Conservation (phyloP, 179 eudicot species). For the Silene coronaria region DNA sequence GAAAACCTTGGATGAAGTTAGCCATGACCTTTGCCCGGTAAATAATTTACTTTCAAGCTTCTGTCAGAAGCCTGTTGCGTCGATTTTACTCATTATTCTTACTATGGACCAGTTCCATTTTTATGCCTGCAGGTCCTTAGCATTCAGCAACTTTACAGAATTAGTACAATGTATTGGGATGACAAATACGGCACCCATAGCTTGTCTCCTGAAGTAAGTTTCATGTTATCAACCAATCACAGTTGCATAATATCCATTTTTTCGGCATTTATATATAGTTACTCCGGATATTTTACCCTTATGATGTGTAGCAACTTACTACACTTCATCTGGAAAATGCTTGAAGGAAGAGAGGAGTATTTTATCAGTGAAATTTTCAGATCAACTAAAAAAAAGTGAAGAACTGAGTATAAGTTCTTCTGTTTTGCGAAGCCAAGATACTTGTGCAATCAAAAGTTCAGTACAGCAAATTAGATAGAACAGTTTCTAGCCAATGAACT, state of each 20-base stretch:
- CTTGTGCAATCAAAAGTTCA: neutral
- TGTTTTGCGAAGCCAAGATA: neutral
- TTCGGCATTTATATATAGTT: neutral
- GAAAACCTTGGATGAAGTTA: slow-evolving; percentile 82
- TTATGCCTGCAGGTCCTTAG: slow-evolving; percentile 60
- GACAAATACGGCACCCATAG: slow-evolving; percentile 96
- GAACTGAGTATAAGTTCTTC: neutral
- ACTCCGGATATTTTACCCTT: neutral
- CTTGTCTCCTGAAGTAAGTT: slow-evolving; percentile 73
- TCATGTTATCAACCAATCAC: neutral
- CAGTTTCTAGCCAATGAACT: neutral
- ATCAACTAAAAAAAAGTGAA: neutral
- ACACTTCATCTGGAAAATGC: neutral
- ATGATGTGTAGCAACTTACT: neutral
- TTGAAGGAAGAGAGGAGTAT: too few relatives aligned
- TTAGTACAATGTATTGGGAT: slow-evolving; percentile 95
- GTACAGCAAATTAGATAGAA: neutral
- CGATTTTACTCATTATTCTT: slow-evolving; percentile 20
- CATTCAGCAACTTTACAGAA: slow-evolving; percentile 83
- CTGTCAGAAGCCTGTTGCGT: slow-evolving; percentile 10
- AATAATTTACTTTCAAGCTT: slow-evolving; percentile 30
- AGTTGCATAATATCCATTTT: neutral
- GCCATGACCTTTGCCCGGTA: slow-evolving; percentile 92
- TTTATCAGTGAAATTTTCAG: too few relatives aligned
- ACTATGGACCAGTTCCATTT: slow-evolving; percentile 26